phyloP scores from a whole-genome alignment of 805 yeast genomes.

The Zygosaccharomyces bisporus region DNA sequence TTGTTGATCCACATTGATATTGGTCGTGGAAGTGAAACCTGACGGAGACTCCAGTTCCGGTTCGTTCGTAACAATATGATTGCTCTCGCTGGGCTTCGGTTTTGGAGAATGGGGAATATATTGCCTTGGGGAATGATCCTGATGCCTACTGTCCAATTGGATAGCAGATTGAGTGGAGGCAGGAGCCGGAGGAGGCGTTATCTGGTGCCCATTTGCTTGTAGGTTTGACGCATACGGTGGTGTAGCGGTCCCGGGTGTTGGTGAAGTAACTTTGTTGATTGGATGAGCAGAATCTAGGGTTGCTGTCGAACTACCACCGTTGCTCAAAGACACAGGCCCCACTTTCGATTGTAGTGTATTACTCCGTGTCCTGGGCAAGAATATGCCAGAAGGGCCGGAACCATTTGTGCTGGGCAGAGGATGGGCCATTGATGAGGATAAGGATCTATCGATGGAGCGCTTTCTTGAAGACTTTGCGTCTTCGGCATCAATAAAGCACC shows the following conservation, averaged over 20 bases:
- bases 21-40: slow-evolving; percentile 28
- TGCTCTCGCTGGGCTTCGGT: slow-evolving; percentile 13
- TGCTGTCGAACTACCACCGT: slow-evolving; percentile 1
- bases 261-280: slow-evolving; percentile 8
- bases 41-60: slow-evolving; percentile 23
- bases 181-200: slow-evolving; percentile 14
- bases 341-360: slow-evolving; percentile 24
- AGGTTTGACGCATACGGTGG: slow-evolving; percentile 11
- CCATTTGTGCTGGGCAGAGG: slow-evolving; percentile 4
- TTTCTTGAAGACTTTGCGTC: slow-evolving; percentile 13
- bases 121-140: slow-evolving; percentile 21
- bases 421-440: slow-evolving; percentile 5
- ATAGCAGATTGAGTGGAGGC: slow-evolving; percentile 6
- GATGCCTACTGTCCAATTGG: slow-evolving; percentile 10
- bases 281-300: slow-evolving; percentile 4
- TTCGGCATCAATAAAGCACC: slow-evolving; percentile 36
- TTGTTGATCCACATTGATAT: slow-evolving; percentile 59
- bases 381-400: slow-evolving; percentile 10
- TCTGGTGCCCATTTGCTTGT: slow-evolving; percentile 4
- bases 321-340: slow-evolving; percentile 8
- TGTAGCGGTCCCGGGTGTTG: slow-evolving; percentile 8
- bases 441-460: slow-evolving; percentile 6
- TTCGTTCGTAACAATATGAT: slow-evolving; percentile 8
- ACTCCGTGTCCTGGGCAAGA: slow-evolving; percentile 25
- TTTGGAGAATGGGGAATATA: slow-evolving; percentile 14